Conservation (phyloP, 306 rosid species). For the Cicer cuneatum region DNA sequence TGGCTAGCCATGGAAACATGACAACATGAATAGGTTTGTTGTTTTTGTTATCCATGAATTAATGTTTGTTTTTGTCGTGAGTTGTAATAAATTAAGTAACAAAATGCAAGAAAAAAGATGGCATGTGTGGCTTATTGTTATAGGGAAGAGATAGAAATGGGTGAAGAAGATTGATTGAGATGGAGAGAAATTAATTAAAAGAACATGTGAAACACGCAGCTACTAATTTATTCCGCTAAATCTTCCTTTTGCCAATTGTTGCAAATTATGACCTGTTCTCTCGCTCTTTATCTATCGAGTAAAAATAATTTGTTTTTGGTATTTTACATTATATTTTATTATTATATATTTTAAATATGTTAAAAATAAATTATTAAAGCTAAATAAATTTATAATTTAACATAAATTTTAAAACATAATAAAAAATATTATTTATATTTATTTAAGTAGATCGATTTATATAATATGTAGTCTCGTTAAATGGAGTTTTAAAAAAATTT, state of each 20-base stretch:
- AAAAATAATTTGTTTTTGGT: no score
- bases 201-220: constrained; percentile 37
- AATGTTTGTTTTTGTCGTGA: neutral
- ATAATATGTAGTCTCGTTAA: no score
- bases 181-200: no score
- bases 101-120: neutral
- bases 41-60: constrained; percentile 34
- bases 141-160: neutral
- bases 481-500: no score
- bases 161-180: neutral
- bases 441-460: no score
- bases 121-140: neutral
- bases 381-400: no score
- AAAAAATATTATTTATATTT: no score
- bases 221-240: constrained; percentile 6
- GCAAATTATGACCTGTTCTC: constrained; percentile 1
- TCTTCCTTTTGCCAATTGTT: neutral
- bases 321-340: no score
- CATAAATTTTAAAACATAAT: no score
- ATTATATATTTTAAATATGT: no score
- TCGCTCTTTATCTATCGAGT: neutral
- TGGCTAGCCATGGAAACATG: constrained; percentile 74
- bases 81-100: no score
- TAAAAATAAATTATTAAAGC: no score
- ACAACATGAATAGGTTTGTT: constrained; percentile 56